phyloP scores from a whole-genome alignment of 768 basidiomycete species.

The Serendipita vermifera region DNA sequence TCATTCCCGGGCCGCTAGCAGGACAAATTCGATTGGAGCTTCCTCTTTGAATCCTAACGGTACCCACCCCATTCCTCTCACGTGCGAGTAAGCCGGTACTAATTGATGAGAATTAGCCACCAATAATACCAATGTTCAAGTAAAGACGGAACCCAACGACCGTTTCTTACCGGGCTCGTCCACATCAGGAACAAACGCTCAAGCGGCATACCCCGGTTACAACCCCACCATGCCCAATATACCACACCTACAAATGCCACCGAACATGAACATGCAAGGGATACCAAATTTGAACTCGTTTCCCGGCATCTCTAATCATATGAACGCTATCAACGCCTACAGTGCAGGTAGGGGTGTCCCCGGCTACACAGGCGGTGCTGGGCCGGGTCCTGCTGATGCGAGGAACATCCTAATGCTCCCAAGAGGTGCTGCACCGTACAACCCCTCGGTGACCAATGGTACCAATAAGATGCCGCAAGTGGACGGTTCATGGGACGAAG shows the following conservation, averaged over 20 bases:
- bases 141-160: no score
- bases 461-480: slow-evolving; percentile 9
- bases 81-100: no score
- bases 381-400: background rate
- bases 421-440: background rate
- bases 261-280: slow-evolving; percentile 40
- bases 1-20: background rate
- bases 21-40: background rate
- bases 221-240: slow-evolving; percentile 36
- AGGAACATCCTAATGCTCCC: background rate
- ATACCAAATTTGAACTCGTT: background rate
- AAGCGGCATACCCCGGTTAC: slow-evolving; percentile 22
- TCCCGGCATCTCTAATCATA: background rate
- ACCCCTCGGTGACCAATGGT: background rate
- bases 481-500: background rate
- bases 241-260: slow-evolving; percentile 41
- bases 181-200: slow-evolving; percentile 17
- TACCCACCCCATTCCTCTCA: no score
- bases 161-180: slow-evolving; percentile 15
- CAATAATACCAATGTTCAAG: no score
- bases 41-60: no score
- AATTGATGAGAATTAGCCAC: no score
- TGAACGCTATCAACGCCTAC: background rate
- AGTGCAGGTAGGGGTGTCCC: background rate
- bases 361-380: background rate